Conservation (phyloP, 441 rosid genomes). For the Gossypium davidsonii region DNA sequence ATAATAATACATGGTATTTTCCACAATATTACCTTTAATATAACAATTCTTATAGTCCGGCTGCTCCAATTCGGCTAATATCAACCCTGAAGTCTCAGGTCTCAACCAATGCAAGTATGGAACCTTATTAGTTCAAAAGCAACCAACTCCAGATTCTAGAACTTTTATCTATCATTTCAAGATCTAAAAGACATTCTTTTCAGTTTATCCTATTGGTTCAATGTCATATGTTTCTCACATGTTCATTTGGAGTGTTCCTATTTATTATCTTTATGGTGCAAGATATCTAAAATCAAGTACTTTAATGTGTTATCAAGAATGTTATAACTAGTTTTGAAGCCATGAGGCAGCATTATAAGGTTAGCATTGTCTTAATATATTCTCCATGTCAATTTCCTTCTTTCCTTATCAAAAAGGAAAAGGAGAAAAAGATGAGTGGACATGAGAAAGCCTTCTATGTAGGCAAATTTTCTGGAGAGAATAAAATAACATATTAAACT, state of each 20-base stretch:
- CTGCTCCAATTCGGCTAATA: background rate
- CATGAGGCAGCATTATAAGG: conserved; percentile 4
- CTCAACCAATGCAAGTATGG: background rate
- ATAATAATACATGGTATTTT: no score
- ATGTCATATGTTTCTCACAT: background rate
- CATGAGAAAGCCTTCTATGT: background rate
- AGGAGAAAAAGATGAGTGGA: conserved; percentile 7
- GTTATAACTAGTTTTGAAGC: background rate
- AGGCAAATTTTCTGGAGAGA: background rate
- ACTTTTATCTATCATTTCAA: background rate
- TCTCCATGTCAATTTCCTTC: background rate
- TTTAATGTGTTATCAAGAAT: conserved; percentile 2
- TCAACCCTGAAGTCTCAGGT: background rate
- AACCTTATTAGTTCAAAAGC: background rate
- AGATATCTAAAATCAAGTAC: conserved; percentile 16
- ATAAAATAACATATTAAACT: background rate
- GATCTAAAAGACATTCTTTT: background rate
- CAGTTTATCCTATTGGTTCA: background rate
- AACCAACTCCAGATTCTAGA: background rate
- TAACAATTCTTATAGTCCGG: background rate
- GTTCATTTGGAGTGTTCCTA: background rate
- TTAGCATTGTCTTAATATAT: background rate
- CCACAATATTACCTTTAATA: background rate
- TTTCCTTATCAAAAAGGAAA: background rate
- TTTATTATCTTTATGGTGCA: background rate